phyloP scores from a whole-genome alignment of 768 basidiomycete genomes.

The Trichaptum fuscoviolaceum region DNA sequence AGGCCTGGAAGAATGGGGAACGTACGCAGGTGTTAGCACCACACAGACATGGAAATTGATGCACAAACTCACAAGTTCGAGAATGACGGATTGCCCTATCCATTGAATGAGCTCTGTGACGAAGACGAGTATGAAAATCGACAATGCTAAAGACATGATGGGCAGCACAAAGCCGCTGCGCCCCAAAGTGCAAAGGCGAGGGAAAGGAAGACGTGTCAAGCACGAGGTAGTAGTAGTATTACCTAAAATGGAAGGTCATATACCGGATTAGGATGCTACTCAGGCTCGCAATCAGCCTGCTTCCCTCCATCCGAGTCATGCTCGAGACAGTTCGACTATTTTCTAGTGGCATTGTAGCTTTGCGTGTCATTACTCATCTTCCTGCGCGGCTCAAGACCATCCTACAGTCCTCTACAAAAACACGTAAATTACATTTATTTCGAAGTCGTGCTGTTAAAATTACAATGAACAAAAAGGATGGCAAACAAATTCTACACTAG shows the following conservation, averaged over 20 bases:
- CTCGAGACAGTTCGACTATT: neutral
- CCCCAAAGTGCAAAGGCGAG: slow-evolving; percentile 10
- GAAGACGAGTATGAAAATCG: slow-evolving; percentile 80
- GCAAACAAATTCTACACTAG: neutral
- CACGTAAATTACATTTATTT: neutral
- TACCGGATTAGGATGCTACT: neutral
- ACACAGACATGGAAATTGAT: slow-evolving; percentile 7
- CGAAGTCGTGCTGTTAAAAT: neutral
- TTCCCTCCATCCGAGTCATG: neutral
- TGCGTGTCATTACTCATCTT: neutral
- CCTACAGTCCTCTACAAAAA: no score
- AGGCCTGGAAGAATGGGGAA: slow-evolving; percentile 51
- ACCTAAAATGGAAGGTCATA: neutral
- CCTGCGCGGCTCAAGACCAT: no score
- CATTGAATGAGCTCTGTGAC: slow-evolving; percentile 80
- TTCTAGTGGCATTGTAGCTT: neutral
- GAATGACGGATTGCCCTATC: slow-evolving; percentile 82
- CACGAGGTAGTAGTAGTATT: no score
- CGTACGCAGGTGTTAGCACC: neutral
- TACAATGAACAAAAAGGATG: neutral
- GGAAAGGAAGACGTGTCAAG: neutral
- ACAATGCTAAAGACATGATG: slow-evolving; percentile 71
- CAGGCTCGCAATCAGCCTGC: neutral
- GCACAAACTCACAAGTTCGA: slow-evolving; percentile 61
- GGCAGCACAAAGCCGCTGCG: slow-evolving; percentile 10